Evolutionary conservation across 176 grass and related monocot species (phyloP).

Genomic region (Aegilops tauschii): DNA sequence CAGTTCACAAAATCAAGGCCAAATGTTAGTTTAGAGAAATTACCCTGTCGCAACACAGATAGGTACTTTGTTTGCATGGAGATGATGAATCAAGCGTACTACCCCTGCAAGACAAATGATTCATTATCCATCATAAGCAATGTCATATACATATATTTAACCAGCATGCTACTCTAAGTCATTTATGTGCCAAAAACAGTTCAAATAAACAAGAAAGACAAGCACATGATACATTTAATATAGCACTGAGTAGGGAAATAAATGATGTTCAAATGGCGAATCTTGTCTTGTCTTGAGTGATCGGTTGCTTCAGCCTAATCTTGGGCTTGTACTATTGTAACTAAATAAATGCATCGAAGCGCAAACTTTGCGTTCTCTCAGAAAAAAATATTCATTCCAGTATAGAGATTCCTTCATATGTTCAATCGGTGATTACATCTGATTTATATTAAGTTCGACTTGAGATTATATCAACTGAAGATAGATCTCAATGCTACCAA

Average conservation of each 20-base stretch:
- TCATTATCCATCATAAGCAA: neutral
- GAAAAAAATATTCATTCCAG: neutral
- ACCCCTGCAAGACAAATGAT: conserved; percentile 51
- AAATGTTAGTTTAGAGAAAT: conserved; percentile 3
- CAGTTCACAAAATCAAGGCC: too few relatives aligned
- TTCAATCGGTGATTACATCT: neutral
- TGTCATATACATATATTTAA: neutral
- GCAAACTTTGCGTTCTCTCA: neutral
- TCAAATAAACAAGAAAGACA: neutral
- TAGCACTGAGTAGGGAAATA: neutral
- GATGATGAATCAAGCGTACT: conserved; percentile 65
- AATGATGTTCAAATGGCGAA: neutral
- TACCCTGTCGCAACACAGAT: conserved; percentile 90
- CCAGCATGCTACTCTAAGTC: neutral
- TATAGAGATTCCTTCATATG: neutral
- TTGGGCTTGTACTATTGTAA: neutral
- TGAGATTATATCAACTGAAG: neutral
- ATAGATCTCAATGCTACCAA: neutral
- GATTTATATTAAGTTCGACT: neutral
- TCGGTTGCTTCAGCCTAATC: too few relatives aligned
- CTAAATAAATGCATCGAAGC: neutral
- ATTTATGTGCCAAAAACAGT: neutral
- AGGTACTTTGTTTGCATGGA: conserved; percentile 64
- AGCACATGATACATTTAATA: neutral
- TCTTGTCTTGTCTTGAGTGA: neutral